Conservation (phyloP, 2,329 filamentous ascomycete genomes). For the Tympanopsis confertula region DNA sequence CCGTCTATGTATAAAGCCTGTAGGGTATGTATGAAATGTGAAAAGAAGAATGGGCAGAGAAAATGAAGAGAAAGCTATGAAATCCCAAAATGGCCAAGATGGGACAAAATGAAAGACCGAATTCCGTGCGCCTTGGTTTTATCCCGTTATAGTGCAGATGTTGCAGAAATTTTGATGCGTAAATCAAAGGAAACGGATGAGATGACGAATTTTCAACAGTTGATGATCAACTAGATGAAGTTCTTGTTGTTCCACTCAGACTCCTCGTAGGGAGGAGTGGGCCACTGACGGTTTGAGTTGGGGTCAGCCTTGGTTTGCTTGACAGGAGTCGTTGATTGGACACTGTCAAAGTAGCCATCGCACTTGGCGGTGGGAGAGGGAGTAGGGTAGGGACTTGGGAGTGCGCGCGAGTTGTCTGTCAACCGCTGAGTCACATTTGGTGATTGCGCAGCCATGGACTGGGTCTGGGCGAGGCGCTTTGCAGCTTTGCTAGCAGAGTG, state of each 20-base stretch:
- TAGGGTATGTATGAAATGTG: not conserved
- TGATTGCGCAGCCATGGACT: conserved; percentile 24
- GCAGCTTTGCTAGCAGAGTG: conserved; percentile 66
- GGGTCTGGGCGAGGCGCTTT: conserved; percentile 50
- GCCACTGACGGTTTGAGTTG: conserved; percentile 63
- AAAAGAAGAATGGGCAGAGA: not conserved
- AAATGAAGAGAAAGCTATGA: too few species aligned
- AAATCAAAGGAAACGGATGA: too few species aligned
- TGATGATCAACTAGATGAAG: not conserved
- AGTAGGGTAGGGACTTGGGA: conserved; percentile 52
- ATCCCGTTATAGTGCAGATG: too few species aligned
- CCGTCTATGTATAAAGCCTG: not conserved
- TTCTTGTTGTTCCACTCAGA: conserved; percentile 56
- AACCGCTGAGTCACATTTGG: conserved; percentile 46
- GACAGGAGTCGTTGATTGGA: conserved; percentile 42
- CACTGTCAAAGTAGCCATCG: conserved; percentile 64
- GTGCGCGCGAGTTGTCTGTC: conserved; percentile 21
- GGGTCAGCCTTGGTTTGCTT: conserved; percentile 62
- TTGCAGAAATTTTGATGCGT: too few species aligned
- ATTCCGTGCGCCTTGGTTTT: not conserved
- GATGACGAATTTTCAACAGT: too few species aligned
- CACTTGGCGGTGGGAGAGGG: conserved; percentile 73
- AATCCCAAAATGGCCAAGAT: not conserved
- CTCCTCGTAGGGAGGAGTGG: conserved; percentile 89
- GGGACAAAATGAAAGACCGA: not conserved